A percentile compares a stretch with the other conserved stretches of the same genome.
phyloP scores from a whole-genome alignment of 305 asterid genomes.

The Ilex paraguariensis region DNA sequence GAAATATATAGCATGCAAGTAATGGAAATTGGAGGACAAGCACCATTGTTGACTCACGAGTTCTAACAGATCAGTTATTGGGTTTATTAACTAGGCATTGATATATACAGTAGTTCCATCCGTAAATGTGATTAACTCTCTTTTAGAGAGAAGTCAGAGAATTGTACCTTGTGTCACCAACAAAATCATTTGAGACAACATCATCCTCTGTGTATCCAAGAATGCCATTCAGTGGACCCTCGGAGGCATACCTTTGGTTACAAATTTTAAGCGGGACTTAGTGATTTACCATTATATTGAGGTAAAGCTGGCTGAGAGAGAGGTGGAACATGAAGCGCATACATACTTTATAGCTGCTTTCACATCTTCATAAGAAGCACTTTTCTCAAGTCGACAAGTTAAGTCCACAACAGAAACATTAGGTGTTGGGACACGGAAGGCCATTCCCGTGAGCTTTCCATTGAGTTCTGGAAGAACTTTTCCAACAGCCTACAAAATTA shows the following conservation, averaged over 20 bases:
- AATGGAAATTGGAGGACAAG: neutral
- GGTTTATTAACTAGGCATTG: neutral
- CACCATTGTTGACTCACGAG: neutral
- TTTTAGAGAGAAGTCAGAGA: neutral
- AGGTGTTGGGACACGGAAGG: constrained; percentile 98
- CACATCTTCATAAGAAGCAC: constrained; percentile 94
- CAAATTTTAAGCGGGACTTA: neutral
- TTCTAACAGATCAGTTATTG: neutral
- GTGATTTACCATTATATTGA: neutral
- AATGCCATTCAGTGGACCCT: constrained; percentile 81
- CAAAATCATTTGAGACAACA: constrained; percentile 94
- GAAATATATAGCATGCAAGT: neutral
- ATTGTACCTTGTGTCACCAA: constrained; percentile 82
- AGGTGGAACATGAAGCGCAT: neutral
- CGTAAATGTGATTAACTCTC: no score
- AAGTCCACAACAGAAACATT: constrained; percentile 97
- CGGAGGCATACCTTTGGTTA: constrained; percentile 65
- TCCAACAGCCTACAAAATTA: constrained; percentile 76
- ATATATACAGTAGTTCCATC: no score
- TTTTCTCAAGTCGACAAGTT: constrained; percentile 89
- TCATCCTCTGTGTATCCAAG: constrained; percentile 98
- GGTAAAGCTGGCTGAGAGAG: neutral
- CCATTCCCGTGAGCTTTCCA: constrained; percentile 99
- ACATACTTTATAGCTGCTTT: constrained; percentile 87
- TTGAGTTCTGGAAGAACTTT: constrained; percentile 96